Conservation (phyloP, 2,329 filamentous ascomycete genomes). For the Aspergillus spinulosporus region DNA sequence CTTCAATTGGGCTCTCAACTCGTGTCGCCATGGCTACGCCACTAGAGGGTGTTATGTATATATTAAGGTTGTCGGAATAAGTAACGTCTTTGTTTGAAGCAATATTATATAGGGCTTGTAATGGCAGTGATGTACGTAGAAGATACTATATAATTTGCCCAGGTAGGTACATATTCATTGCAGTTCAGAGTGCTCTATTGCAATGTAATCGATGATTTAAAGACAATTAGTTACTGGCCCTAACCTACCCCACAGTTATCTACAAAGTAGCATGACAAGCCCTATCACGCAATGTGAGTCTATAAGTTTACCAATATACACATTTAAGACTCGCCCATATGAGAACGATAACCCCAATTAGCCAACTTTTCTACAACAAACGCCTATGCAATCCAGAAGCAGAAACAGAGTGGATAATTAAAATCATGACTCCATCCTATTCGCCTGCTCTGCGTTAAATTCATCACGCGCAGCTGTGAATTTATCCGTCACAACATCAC, state of each 20-base stretch:
- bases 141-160: too few species aligned
- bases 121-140: too few species aligned
- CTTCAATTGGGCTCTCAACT: conserved; percentile 13
- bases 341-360: not conserved
- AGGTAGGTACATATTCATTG: too few species aligned
- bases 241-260: too few species aligned
- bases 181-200: too few species aligned
- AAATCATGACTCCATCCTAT: conserved; percentile 36
- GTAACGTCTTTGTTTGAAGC: conserved; percentile 20
- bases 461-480: conserved; percentile 70
- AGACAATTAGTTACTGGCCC: too few species aligned
- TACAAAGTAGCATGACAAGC: too few species aligned
- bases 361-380: conserved; percentile 21
- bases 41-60: conserved; percentile 39
- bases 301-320: conserved; percentile 11
- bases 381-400: conserved; percentile 24
- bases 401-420: conserved; percentile 12
- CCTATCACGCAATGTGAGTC: not conserved
- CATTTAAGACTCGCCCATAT: not conserved
- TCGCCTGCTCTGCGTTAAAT: conserved; percentile 49
- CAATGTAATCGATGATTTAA: too few species aligned
- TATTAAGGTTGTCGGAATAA: conserved; percentile 35
- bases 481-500: conserved; percentile 89
- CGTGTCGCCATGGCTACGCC: conserved; percentile 14
- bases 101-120: too few species aligned